Base-by-base conservation (phyloP, 1,139 yeast species). In the Hemisphaericaspora lyxosophila region DNA sequence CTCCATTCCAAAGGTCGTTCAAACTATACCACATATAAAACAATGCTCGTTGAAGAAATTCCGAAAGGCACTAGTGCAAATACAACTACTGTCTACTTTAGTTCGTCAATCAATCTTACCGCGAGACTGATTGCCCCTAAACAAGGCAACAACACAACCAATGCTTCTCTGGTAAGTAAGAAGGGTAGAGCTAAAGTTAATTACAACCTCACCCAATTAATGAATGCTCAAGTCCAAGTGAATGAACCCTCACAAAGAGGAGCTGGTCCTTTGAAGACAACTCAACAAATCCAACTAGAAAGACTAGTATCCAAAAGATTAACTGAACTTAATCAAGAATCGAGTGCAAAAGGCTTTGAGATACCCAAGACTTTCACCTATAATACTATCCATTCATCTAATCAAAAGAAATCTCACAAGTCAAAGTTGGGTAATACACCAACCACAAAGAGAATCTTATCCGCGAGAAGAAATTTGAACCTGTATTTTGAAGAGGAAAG, bases 401-500 rank as follows among this genome's bases (percentile, higher is more conserved):
- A 45, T 7, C 56, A 55, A 9, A 52, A 53, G 16, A 49, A 47
- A 28, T 41, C 49, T 18, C 55, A 59, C 33, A 60, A 58, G 36
- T 48, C 66, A 7, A 57, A 72, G 38, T 54, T 62, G 18, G 77
- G 77, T 3, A 70, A 67, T 42, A 71, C 76, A 4, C 75, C 75
- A 5, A 58, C 73, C 9, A 69, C 77, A 1, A 71, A 71, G 49
- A 62, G 60, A 40, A 70, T 71, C 20, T 49, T 71, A 31, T 67
- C 75, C 20, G 75, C 76, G 1, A 56, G 72, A 34, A 58, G 77
- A 37, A 71, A 70, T 49, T 60, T 71, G 50, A 69, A 67, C 41
- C 68, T 63, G 62, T 70, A 70, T 46, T 70, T 70, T 43, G 77
- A 71, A 51, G 76, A 71, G 47, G 77, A 71, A 42, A 54, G 74